These are phyloP conservation scores for Venturiaceae sp. DNA, from an alignment of 2,329 filamentous ascomycete species.

Conservation along the genomic window DNA sequence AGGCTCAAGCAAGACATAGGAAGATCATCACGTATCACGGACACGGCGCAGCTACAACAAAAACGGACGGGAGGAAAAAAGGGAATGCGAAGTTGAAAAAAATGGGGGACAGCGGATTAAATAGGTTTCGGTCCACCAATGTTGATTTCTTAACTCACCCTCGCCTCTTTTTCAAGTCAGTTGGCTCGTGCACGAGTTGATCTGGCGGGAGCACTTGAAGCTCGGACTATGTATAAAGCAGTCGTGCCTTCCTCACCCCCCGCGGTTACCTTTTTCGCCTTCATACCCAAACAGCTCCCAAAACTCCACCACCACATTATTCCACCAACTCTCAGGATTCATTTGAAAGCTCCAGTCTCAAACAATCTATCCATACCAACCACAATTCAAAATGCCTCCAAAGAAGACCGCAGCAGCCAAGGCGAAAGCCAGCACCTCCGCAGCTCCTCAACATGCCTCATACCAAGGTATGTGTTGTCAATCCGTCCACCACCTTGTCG, in stretches of 20 bases:
- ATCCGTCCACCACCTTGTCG: conserved; percentile 33
- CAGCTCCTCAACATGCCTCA: conserved; percentile 46
- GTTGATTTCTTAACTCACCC: too few species aligned
- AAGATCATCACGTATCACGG: too few species aligned
- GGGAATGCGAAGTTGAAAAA: too few species aligned
- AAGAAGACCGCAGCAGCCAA: conserved; percentile 50
- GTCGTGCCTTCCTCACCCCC: not conserved
- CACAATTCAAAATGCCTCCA: conserved; percentile 45
- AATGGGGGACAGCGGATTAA: too few species aligned
- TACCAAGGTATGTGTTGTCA: conserved; percentile 50
- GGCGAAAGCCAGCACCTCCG: conserved; percentile 43
- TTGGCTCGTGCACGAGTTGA: too few species aligned
- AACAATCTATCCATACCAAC: not conserved
- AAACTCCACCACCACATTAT: not conserved
- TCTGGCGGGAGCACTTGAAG: too few species aligned
- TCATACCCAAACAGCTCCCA: not conserved
- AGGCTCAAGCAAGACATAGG: too few species aligned
- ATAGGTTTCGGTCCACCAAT: too few species aligned
- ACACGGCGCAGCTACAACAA: too few species aligned
- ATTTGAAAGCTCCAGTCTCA: not conserved
- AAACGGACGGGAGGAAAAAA: too few species aligned
- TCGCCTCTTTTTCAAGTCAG: too few species aligned
- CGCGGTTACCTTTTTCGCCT: not conserved
- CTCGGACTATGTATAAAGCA: too few species aligned
- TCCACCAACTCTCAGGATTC: not conserved